Evolutionary conservation across 2,329 filamentous ascomycete genomes (phyloP), one percentile per base, ranked within the genome.

Genomic region (Ophiostoma tasmaniense): DNA sequence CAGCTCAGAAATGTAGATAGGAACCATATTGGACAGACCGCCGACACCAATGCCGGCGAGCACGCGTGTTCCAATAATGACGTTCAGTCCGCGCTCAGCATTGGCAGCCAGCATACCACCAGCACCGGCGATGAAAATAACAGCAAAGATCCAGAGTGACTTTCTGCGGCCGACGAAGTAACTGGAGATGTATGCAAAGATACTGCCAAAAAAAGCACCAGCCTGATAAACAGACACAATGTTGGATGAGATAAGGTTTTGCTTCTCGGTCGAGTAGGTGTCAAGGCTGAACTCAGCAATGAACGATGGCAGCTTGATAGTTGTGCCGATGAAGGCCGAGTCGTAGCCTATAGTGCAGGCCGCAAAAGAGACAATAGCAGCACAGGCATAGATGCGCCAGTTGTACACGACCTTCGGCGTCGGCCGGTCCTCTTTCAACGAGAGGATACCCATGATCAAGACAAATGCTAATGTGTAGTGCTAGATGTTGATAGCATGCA

Each of bases 201-300:
- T 79, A n/a, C 88, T 86, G 66, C 91, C 91, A 73, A 94, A 93
- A 80, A 95, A 93, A 70, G 90, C 90, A 70, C 91, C 91, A 11
- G 91, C 91, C 78, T 94, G 91, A 79, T 92, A 93, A 68, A 90
- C 85, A 33, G 89, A 92, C 67, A 93, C 90, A 71, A 93, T 92
- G 77, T 93, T 94, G 74, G 88, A 82, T 74, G 87, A 88, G 65
- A 90, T 80, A 3, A 90, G 78, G 37, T 87, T 83, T 33, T 87
- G 79, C n/a, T 84, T 75, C 2, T 74, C 68, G 0, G 76, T 68
- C 4, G 76, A 77, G 78, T 88, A 84, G 2, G 78, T 74, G 2
- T 77, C 79, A 73, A 93, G 89, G 17, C 80, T 74, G 76, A 94
- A 94, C 75, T 93, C 91, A 1, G 81, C 74, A 62, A 81, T 82